Conservation (phyloP, 495 filamentous ascomycete species). For the Cenococcum geophilum region DNA sequence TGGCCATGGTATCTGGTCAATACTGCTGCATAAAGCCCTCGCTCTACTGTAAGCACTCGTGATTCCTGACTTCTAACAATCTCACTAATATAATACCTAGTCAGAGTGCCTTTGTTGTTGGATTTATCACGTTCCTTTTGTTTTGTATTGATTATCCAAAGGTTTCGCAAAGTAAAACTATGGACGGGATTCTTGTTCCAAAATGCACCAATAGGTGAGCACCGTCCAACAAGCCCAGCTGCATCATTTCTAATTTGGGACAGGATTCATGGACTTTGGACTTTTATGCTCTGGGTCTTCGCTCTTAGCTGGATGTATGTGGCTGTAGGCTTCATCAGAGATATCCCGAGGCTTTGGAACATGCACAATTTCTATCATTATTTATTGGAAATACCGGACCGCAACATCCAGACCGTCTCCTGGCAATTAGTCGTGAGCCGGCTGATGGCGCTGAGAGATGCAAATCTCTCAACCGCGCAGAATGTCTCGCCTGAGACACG, state of each 20-base stretch:
- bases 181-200: slow-evolving; percentile 71
- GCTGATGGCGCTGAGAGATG: slow-evolving; percentile 79
- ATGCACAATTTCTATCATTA: slow-evolving; percentile 87
- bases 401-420: slow-evolving; percentile 90
- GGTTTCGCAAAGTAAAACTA: slow-evolving; percentile 64
- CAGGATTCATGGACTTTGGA: slow-evolving; percentile 70
- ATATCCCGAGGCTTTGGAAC: slow-evolving; percentile 64
- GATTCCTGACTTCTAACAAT: background rate
- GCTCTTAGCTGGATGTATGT: slow-evolving; percentile 83
- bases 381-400: slow-evolving; percentile 78
- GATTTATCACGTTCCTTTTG: slow-evolving; percentile 76
- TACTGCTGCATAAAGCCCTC: slow-evolving; percentile 62
- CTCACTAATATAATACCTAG: slow-evolving; percentile 19
- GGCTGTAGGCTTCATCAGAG: slow-evolving; percentile 65
- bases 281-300: slow-evolving; percentile 76
- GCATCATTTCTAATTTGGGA: background rate
- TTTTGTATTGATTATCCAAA: slow-evolving; percentile 80
- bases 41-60: slow-evolving; percentile 60
- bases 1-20: slow-evolving; percentile 85
- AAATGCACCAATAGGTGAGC: slow-evolving; percentile 67
- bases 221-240: background rate
- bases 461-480: slow-evolving; percentile 75
- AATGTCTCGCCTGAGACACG: slow-evolving; percentile 55
- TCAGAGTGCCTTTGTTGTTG: slow-evolving; percentile 71
- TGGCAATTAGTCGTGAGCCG: slow-evolving; percentile 93